Percentiles rank a stretch among this genome's conserved stretches.
These are phyloP conservation scores for Blastocystis sp. DNA, from an alignment of 352 stramenopile genomes.

Conservation along the genomic window DNA sequence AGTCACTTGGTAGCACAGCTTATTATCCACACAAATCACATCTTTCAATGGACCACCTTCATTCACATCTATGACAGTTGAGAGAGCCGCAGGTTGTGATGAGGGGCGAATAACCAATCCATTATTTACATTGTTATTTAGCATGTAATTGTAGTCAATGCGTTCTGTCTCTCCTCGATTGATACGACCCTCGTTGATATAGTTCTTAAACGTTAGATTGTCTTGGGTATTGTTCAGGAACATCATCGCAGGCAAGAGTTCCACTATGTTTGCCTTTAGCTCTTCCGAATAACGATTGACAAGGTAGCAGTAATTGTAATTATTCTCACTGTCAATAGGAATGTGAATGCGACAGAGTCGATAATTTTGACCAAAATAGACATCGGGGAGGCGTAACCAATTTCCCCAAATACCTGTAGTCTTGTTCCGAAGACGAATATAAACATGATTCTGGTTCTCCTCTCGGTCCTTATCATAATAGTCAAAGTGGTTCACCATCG, in stretches of 20 bases:
- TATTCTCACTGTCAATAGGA: slow-evolving; percentile 47
- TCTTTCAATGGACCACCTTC: not conserved
- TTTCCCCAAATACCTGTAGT: slow-evolving; percentile 39
- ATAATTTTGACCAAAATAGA: slow-evolving; percentile 50
- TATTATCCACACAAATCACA: not conserved
- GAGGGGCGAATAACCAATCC: not conserved
- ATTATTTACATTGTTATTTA: slow-evolving; percentile 49
- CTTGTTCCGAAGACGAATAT: slow-evolving; percentile 49
- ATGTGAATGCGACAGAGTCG: slow-evolving; percentile 54
- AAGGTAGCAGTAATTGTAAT: slow-evolving; percentile 59
- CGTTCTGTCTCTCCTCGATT: not conserved
- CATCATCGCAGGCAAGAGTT: not conserved
- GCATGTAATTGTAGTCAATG: slow-evolving; percentile 50
- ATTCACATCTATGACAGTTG: not conserved
- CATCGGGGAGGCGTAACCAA: slow-evolving; percentile 42
- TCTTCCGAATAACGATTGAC: slow-evolving; percentile 30
- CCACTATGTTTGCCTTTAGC: not conserved
- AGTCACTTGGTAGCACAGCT: not conserved
- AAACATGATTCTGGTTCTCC: slow-evolving; percentile 46
- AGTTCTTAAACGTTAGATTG: slow-evolving; percentile 28
- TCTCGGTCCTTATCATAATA: slow-evolving; percentile 34
- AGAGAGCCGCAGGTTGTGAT: not conserved
- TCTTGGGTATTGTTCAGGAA: slow-evolving; percentile 29
- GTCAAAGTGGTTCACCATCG: slow-evolving; percentile 55
- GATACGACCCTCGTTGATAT: slow-evolving; percentile 32